These are phyloP conservation scores for Pythium guiyangense DNA, from an alignment of 352 stramenopile genomes.

Conservation along the genomic window DNA sequence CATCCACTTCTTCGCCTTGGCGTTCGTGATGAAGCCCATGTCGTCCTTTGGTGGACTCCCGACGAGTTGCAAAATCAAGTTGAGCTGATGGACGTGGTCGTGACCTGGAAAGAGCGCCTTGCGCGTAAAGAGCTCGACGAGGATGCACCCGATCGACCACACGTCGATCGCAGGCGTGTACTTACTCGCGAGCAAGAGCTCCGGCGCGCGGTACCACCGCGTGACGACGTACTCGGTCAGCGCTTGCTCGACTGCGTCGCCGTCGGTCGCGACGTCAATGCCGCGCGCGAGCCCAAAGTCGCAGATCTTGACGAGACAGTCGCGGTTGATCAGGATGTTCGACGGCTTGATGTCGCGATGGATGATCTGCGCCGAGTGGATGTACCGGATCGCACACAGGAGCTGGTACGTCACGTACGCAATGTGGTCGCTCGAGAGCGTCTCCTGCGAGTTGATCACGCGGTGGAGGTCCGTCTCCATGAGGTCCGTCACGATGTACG, in stretches of 20 bases:
- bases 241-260: constrained; percentile 41
- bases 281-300: constrained; percentile 87
- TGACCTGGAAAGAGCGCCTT: constrained; percentile 79
- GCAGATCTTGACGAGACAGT: constrained; percentile 88
- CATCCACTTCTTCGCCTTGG: constrained; percentile 83
- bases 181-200: constrained; percentile 91
- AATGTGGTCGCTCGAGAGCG: constrained; percentile 69
- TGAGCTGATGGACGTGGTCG: constrained; percentile 88
- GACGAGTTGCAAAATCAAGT: constrained; percentile 77
- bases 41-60: constrained; percentile 56
- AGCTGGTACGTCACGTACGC: constrained; percentile 85
- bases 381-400: constrained; percentile 72
- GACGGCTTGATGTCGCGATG: constrained; percentile 95
- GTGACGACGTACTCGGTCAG: constrained; percentile 92
- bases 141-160: constrained; percentile 97
- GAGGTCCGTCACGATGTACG: constrained; percentile 81
- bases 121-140: constrained; percentile 95
- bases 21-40: constrained; percentile 79
- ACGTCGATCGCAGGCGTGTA: constrained; percentile 95
- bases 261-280: constrained; percentile 42
- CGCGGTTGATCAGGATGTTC: constrained; percentile 94
- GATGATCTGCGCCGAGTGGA: constrained; percentile 84
- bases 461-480: constrained; percentile 81
- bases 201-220: constrained; percentile 89
- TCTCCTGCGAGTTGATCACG: constrained; percentile 75